Evolutionary conservation across 768 basidiomycete genomes (phyloP).

Genomic region (Tulasnella calospora): DNA sequence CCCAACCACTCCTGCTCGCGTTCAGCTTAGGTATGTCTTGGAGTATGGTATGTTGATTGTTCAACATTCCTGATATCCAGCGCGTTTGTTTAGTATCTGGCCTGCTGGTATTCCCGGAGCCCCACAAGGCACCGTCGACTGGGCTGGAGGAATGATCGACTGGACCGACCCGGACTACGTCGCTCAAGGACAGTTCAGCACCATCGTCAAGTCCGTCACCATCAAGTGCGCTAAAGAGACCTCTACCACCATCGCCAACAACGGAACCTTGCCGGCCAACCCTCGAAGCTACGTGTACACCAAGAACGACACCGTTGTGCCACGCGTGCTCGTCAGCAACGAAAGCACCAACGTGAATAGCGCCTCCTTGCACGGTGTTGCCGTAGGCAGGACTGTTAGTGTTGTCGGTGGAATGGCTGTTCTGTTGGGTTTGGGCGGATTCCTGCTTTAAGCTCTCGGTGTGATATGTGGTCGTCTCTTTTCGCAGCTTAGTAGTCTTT

Average conservation of each 20-base stretch:
- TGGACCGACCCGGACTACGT: conserved; percentile 75
- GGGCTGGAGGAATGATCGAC: conserved; percentile 79
- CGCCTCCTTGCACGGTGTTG: neutral
- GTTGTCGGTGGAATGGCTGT: neutral
- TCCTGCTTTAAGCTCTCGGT: neutral
- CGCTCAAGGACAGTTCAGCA: conserved; percentile 69
- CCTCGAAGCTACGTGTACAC: conserved; percentile 24
- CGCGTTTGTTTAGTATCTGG: conserved; percentile 52
- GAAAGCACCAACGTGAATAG: conserved; percentile 14
- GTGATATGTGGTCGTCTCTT: neutral
- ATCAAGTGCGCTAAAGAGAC: conserved; percentile 48
- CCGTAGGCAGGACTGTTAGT: neutral
- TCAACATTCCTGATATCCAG: neutral
- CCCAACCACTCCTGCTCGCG: conserved; percentile 72
- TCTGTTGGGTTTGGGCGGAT: neutral
- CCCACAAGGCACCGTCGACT: conserved; percentile 65
- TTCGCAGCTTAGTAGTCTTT: neutral
- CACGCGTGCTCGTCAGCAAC: conserved; percentile 16
- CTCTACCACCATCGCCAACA: conserved; percentile 38
- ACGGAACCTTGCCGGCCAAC: conserved; percentile 18
- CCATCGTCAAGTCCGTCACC: conserved; percentile 55
- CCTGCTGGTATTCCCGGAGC: conserved; percentile 65
- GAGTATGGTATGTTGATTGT: neutral
- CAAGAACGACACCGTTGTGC: conserved; percentile 12
- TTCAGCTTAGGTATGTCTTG: conserved; percentile 63